Conservation (phyloP, 768 basidiomycete species). For the Mycena vulgaris region DNA sequence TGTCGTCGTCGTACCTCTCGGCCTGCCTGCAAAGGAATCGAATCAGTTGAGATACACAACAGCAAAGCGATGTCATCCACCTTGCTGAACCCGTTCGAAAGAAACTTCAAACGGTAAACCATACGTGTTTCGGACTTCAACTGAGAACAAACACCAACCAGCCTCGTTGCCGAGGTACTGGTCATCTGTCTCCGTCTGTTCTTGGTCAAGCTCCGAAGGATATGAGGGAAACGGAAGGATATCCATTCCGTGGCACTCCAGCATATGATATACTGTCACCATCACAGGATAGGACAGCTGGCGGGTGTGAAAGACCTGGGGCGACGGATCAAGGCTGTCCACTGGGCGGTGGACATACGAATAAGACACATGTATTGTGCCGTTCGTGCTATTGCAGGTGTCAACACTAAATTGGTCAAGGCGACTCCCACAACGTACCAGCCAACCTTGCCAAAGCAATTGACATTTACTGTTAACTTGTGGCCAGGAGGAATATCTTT, state of each 20-base stretch:
- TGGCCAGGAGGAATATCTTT: conserved; percentile 77
- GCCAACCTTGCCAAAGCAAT: conserved; percentile 90
- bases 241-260: conserved; percentile 90
- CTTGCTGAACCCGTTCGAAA: conserved; percentile 77
- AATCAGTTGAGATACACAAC: not conserved
- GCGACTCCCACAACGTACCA: conserved; percentile 77
- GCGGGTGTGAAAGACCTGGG: conserved; percentile 84
- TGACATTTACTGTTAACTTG: conserved; percentile 76
- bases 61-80: conserved; percentile 51
- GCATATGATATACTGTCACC: conserved; percentile 96
- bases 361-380: conserved; percentile 89
- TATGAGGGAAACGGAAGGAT: conserved; percentile 74
- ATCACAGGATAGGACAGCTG: conserved; percentile 90
- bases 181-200: conserved; percentile 40
- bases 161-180: conserved; percentile 62
- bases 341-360: conserved; percentile 71
- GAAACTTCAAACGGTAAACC: conserved; percentile 92
- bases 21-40: conserved; percentile 50
- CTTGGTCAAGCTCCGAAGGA: conserved; percentile 40
- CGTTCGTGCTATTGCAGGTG: conserved; percentile 70
- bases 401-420: conserved; percentile 33
- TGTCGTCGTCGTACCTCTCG: conserved; percentile 61
- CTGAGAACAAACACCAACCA: conserved; percentile 88
- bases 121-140: conserved; percentile 95
- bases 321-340: conserved; percentile 46